A percentile compares a stretch with the other conserved stretches of the same genome.
These are phyloP conservation scores for Prunus salicina DNA, from an alignment of 306 rosid genomes.

Conservation along the genomic window DNA sequence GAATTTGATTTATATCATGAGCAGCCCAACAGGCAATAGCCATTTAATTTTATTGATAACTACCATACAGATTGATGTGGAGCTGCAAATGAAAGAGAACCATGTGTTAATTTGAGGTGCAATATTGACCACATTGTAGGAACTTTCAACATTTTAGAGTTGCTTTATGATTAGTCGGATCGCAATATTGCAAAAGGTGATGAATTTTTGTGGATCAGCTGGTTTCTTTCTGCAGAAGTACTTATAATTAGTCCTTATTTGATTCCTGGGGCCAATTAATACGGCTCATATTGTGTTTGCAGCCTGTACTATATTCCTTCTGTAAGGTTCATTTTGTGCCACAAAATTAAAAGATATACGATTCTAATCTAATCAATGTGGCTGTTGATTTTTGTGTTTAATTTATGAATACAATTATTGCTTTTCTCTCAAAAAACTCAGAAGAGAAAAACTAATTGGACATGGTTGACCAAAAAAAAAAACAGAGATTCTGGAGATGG, in stretches of 20 bases:
- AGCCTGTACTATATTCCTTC: too few species aligned
- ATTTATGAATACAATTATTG: too few species aligned
- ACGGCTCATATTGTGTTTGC: neutral
- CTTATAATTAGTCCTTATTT: neutral
- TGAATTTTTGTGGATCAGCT: neutral
- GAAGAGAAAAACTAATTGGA: too few species aligned
- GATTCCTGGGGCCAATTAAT: neutral
- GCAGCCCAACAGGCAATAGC: neutral
- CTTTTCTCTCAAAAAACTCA: too few species aligned
- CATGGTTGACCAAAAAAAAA: too few species aligned
- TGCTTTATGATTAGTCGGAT: too few species aligned
- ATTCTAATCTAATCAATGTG: too few species aligned
- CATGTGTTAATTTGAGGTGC: neutral
- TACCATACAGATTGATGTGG: neutral
- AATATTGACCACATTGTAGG: neutral
- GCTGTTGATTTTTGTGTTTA: too few species aligned
- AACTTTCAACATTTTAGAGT: neutral
- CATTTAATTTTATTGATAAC: neutral
- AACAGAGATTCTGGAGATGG: neutral
- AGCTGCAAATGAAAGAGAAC: constrained; percentile 14
- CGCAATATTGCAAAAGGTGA: neutral
- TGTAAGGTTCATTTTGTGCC: neutral
- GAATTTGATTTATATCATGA: neutral
- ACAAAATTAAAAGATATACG: neutral
- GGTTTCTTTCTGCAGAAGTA: neutral